These are phyloP conservation scores for Calonectria honghensis DNA, from an alignment of 2,329 filamentous ascomycete genomes.

Conservation along the genomic window DNA sequence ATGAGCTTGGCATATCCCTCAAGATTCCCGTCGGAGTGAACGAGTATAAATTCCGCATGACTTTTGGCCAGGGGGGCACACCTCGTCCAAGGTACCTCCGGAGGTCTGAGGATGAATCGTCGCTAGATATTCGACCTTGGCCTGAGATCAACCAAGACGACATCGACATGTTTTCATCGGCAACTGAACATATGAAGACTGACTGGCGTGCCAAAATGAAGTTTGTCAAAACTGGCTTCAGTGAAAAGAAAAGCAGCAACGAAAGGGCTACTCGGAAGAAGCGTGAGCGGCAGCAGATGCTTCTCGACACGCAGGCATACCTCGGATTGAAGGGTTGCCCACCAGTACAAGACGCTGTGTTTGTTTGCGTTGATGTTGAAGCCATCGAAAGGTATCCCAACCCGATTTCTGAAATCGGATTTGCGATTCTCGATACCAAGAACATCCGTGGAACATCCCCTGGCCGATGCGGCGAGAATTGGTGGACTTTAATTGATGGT, in stretches of 20 bases:
- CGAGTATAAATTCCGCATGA: constrained; percentile 74
- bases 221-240: constrained; percentile 48
- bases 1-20: constrained; percentile 71
- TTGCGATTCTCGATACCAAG: constrained; percentile 85
- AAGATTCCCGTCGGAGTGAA: constrained; percentile 73
- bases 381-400: constrained; percentile 81
- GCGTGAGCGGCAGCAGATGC: constrained; percentile 69
- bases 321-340: constrained; percentile 73
- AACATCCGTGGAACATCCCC: constrained; percentile 73
- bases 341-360: constrained; percentile 65
- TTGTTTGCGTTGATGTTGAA: constrained; percentile 89
- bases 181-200: constrained; percentile 36
- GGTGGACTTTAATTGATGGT: constrained; percentile 79
- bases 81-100: constrained; percentile 82
- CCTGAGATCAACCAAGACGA: constrained; percentile 62
- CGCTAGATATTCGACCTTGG: constrained; percentile 56
- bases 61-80: constrained; percentile 76
- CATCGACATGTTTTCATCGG: constrained; percentile 56
- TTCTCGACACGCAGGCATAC: constrained; percentile 81
- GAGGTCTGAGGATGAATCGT: constrained; percentile 67
- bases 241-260: constrained; percentile 59
- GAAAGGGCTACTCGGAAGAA: constrained; percentile 70
- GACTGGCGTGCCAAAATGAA: constrained; percentile 50
- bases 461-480: constrained; percentile 77
- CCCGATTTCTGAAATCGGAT: constrained; percentile 88